A percentile compares a stretch with the other conserved stretches of the same genome.
These are phyloP conservation scores for Beauveria scarabaeidicola DNA, from an alignment of 2,329 filamentous ascomycete species.

Conservation along the genomic window DNA sequence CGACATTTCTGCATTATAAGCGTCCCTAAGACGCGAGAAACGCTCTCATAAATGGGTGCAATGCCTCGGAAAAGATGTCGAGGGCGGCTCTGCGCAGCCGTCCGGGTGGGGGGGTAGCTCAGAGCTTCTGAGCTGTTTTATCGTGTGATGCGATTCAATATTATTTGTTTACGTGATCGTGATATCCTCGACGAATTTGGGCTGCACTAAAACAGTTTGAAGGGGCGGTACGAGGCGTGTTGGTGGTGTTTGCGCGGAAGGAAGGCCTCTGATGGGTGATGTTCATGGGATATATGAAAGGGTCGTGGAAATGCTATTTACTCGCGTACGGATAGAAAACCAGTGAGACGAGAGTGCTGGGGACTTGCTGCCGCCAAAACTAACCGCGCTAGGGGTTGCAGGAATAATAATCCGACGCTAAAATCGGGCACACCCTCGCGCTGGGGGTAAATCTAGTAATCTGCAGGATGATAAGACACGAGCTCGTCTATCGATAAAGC, in stretches of 20 bases:
- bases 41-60: constrained; percentile 27
- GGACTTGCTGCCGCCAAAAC: constrained; percentile 32
- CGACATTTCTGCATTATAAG: constrained; percentile 50
- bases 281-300: constrained; percentile 9
- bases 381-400: constrained; percentile 30
- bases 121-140: background rate
- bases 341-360: constrained; percentile 28
- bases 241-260: constrained; percentile 7
- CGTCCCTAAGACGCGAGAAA: constrained; percentile 26
- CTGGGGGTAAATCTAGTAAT: constrained; percentile 4
- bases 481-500: background rate
- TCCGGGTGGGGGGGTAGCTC: constrained; percentile 10
- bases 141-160: constrained; percentile 9
- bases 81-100: constrained; percentile 6
- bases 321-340: constrained; percentile 35
- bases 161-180: background rate
- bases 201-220: too few species aligned
- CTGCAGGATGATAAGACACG: background rate
- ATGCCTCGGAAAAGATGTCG: constrained; percentile 9
- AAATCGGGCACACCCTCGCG: constrained; percentile 4
- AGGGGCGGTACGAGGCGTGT: background rate
- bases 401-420: constrained; percentile 27
- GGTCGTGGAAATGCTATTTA: constrained; percentile 3
- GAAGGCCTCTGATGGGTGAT: background rate
- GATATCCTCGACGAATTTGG: too few species aligned